These are phyloP conservation scores for Fusarium illudens DNA, from an alignment of 2,329 filamentous ascomycete genomes.

Conservation along the genomic window DNA sequence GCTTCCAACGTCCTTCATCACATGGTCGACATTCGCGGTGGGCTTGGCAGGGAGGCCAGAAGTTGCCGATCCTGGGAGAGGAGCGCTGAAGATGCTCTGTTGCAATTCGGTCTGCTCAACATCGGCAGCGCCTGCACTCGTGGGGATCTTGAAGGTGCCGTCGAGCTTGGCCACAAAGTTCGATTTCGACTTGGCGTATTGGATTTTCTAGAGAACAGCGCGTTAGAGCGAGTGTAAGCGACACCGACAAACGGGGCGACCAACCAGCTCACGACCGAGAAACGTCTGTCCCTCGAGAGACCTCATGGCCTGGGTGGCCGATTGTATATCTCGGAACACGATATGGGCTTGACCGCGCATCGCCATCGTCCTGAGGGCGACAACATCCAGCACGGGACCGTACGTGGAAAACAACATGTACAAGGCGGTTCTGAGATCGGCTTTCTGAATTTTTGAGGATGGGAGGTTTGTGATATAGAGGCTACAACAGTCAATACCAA, in stretches of 20 bases:
- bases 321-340: constrained; percentile 86
- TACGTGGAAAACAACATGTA: constrained; percentile 97
- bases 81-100: constrained; percentile 81
- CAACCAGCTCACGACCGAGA: constrained; percentile 83
- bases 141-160: constrained; percentile 82
- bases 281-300: constrained; percentile 86
- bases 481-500: constrained; percentile 53
- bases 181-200: constrained; percentile 90
- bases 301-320: constrained; percentile 94
- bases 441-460: constrained; percentile 88
- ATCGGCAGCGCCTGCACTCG: constrained; percentile 58
- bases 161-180: constrained; percentile 90
- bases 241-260: constrained; percentile 44
- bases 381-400: constrained; percentile 89
- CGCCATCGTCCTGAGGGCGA: constrained; percentile 85
- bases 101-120: constrained; percentile 77
- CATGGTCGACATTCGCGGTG: constrained; percentile 55
- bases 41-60: constrained; percentile 59
- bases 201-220: constrained; percentile 73
- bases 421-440: constrained; percentile 83
- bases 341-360: constrained; percentile 98
- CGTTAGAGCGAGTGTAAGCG: constrained; percentile 6
- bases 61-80: constrained; percentile 60
- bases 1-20: constrained; percentile 60
- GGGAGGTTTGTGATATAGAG: constrained; percentile 89